These are phyloP conservation scores for Stagonosporopsis vannaccii DNA, from an alignment of 2,329 filamentous ascomycete species.

Conservation along the genomic window DNA sequence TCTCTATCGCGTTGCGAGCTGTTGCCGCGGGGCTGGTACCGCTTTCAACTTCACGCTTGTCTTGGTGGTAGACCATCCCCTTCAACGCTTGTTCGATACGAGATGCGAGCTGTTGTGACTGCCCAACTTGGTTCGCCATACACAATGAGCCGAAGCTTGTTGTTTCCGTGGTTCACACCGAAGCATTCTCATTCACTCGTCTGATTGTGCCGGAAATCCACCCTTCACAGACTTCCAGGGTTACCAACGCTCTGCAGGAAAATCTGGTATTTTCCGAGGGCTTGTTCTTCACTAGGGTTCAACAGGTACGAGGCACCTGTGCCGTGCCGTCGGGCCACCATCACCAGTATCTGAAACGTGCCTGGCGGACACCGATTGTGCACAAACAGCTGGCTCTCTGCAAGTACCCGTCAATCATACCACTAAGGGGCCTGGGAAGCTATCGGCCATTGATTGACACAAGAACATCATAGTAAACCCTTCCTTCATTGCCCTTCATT, in stretches of 20 bases:
- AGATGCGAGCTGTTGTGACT: slow-evolving; percentile 37
- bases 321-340: slow-evolving; percentile 39
- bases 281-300: slow-evolving; percentile 13
- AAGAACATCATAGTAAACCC: neutral
- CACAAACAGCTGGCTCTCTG: slow-evolving; percentile 14
- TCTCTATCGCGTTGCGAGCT: slow-evolving; percentile 9
- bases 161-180: neutral
- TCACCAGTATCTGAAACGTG: slow-evolving; percentile 40
- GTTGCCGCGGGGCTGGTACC: slow-evolving; percentile 7
- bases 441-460: slow-evolving; percentile 2
- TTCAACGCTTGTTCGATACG: slow-evolving; percentile 18
- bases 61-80: slow-evolving; percentile 5
- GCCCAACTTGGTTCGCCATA: slow-evolving; percentile 31
- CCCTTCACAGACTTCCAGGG: neutral
- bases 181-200: neutral
- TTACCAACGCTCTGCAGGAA: slow-evolving; percentile 7
- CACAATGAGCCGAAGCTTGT: slow-evolving; percentile 20
- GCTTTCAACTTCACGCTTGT: slow-evolving; percentile 4
- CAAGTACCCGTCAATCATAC: slow-evolving; percentile 9
- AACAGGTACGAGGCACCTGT: slow-evolving; percentile 29
- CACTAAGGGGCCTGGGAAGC: neutral
- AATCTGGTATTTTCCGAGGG: neutral
- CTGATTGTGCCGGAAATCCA: neutral
- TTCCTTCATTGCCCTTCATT: slow-evolving; percentile 6
- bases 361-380: slow-evolving; percentile 19